Evolutionary conservation across 176 grass and related monocot genomes (phyloP), one percentile per base, ranked within the genome.

Genomic region (Triticum monococcum): DNA sequence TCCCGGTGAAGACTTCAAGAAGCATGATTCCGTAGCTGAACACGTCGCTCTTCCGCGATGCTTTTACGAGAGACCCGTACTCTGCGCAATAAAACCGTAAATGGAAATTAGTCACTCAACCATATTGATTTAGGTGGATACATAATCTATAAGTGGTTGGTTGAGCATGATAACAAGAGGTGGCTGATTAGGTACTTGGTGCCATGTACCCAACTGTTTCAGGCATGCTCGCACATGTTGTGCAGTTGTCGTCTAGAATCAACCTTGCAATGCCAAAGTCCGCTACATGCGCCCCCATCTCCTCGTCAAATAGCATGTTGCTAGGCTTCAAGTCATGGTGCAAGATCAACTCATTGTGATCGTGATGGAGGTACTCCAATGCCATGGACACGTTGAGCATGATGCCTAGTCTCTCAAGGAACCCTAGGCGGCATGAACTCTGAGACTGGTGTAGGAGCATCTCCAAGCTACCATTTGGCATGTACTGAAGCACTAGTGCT

Each of bases 181-280:
- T 10, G 11, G 20, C 9, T 38, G 4, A 40, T 70, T 37, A 37
- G 11, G 4, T 40, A 72, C 20, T 36, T 41, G 68, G 68, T 40
- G 68, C 68, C 68, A 43, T 72, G 22, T 72, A 72, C 1, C 22
- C 69, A 25, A 43, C 1, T 72, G 69, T 72, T 3, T 11, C 10
- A 0, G 5, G 11, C 2, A 72, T 24, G 69, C 22, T 43, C 2
- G 18, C 4, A 4, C 20, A 1, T 43, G 13, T 11, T 2, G 5
- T 24, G 10, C 22, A 72, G 11, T 43, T 72, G 11, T 72, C 69
- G 13, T 72, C 22, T 2, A 14, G 3, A 43, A 72, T 22, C 10
- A 72, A 72, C 37, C 10, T 43, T 73, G 70, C 70, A 73, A 73
- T 73, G 22, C 38, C 70, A 73, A 73, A 73, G 12, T 73, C 70